phyloP scores from a whole-genome alignment of 169 alveolate species.

The Cryptosporidium tyzzeri region DNA sequence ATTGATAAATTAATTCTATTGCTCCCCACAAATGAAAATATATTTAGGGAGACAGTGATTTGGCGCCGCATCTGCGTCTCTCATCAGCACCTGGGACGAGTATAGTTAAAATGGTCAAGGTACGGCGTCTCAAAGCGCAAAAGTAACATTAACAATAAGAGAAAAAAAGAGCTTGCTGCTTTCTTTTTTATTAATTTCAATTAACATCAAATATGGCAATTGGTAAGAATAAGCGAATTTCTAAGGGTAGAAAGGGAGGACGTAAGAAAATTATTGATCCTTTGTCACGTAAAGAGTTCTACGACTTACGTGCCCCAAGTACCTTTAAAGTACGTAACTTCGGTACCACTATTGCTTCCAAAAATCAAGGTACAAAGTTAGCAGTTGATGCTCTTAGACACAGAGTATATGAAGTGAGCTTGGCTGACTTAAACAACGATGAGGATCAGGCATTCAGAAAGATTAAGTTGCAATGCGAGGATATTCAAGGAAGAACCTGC shows the following conservation, averaged over 20 bases:
- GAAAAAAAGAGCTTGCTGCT: constrained; percentile 9
- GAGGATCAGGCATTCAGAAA: constrained; percentile 96
- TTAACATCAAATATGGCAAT: constrained; percentile 90
- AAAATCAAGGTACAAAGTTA: constrained; percentile 94
- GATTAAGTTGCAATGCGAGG: constrained; percentile 94
- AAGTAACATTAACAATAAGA: neutral
- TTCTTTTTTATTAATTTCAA: constrained; percentile 2
- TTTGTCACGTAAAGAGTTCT: constrained; percentile 96
- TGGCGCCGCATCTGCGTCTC: constrained; percentile 53
- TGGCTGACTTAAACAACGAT: constrained; percentile 95
- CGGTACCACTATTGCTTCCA: constrained; percentile 95
- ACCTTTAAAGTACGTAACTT: constrained; percentile 93
- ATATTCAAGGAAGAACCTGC: constrained; percentile 94
- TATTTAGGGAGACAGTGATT: constrained; percentile 10
- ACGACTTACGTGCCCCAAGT: constrained; percentile 95
- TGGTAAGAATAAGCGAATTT: constrained; percentile 96
- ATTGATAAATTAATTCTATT: no score
- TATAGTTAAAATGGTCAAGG: constrained; percentile 26
- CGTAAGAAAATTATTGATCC: constrained; percentile 97
- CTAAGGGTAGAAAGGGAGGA: constrained; percentile 97
- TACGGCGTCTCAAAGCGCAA: constrained; percentile 75
- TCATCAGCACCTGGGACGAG: neutral
- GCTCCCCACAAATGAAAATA: neutral
- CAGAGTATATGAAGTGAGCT: constrained; percentile 94
- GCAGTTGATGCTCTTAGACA: constrained; percentile 95